Evolutionary conservation across 2,329 filamentous ascomycete genomes (phyloP).

Genomic region (Neurospora sp.): DNA sequence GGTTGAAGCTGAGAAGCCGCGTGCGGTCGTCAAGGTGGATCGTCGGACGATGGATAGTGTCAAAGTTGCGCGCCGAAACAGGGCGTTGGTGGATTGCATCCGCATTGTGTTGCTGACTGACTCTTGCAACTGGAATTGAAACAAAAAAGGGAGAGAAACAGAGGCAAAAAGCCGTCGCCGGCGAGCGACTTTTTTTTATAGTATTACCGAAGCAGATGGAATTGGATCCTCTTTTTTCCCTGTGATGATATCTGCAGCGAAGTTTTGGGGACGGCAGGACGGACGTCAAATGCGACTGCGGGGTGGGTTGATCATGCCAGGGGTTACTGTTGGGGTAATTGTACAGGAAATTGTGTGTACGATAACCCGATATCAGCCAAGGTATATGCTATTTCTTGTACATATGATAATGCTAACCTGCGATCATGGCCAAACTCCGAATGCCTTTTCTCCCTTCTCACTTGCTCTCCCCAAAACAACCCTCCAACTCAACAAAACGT

Average conservation of each 20-base stretch:
- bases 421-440: neutral
- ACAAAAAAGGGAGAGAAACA: neutral
- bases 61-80: neutral
- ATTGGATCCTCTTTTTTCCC: slow-evolving; percentile 8
- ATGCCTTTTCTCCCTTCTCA: neutral
- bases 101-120: slow-evolving; percentile 7
- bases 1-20: slow-evolving; percentile 6
- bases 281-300: neutral
- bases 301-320: neutral
- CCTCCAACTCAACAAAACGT: neutral
- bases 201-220: slow-evolving; percentile 7
- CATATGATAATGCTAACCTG: neutral
- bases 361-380: fast-evolving
- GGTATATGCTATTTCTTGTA: neutral
- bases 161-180: neutral
- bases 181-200: neutral
- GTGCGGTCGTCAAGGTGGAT: slow-evolving; percentile 6
- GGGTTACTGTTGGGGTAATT: neutral
- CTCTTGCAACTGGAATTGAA: neutral
- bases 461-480: neutral
- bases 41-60: neutral
- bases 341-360: neutral
- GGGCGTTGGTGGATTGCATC: neutral
- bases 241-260: slow-evolving; percentile 40
- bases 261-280: slow-evolving; percentile 30